phyloP scores from a whole-genome alignment of 148 eudicot species.

The Persicaria maculosa region DNA sequence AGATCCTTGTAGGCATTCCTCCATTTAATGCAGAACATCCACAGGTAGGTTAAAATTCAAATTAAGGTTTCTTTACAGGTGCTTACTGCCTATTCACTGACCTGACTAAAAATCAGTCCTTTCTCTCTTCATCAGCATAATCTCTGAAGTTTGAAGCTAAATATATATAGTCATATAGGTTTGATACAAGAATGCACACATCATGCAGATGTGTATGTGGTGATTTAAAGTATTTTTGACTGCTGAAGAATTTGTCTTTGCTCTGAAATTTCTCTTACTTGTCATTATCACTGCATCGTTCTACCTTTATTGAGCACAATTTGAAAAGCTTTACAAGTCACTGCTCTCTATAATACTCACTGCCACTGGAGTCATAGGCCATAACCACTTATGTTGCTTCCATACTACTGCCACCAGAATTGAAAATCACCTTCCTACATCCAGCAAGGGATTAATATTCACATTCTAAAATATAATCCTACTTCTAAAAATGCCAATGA shows the following conservation, averaged over 20 bases:
- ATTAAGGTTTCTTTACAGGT: neutral
- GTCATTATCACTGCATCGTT: neutral
- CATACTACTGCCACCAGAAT: neutral
- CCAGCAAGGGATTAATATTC: too few relatives aligned
- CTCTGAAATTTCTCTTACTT: neutral
- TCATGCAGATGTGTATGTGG: neutral
- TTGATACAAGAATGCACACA: conserved; percentile 2
- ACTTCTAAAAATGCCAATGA: too few relatives aligned
- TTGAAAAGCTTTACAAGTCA: neutral
- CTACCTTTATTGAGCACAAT: neutral
- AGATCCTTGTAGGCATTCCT: conserved; percentile 91
- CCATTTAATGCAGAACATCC: conserved; percentile 96
- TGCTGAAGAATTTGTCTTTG: neutral
- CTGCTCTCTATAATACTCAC: too few relatives aligned
- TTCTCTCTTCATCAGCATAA: neutral
- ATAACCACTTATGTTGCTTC: neutral
- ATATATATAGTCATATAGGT: neutral
- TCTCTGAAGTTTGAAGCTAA: neutral
- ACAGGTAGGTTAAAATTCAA: conserved; percentile 45
- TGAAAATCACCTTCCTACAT: too few relatives aligned
- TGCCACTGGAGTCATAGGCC: too few relatives aligned
- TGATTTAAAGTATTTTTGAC: neutral
- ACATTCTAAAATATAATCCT: too few relatives aligned
- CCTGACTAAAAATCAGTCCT: neutral
- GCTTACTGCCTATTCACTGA: conserved; percentile 1